A percentile compares a stretch with the other conserved stretches of the same genome.
Evolutionary conservation across 805 yeast species (phyloP).

Genomic region (Zygoascus biomembranicola): DNA sequence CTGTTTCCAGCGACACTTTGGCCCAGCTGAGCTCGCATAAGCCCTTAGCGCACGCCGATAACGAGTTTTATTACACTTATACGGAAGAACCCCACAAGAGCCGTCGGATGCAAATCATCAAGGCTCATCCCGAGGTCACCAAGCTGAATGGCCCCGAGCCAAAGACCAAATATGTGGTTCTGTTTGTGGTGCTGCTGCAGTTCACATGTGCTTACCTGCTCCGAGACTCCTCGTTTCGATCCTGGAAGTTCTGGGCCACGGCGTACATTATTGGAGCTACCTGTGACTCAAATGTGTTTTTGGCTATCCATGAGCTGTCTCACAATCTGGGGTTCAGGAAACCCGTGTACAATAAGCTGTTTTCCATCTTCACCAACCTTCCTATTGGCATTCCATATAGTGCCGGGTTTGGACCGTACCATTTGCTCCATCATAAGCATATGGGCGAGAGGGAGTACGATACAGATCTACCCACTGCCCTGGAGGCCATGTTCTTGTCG

Average conservation of each 20-base stretch:
- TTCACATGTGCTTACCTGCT: constrained; percentile 53
- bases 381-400: constrained; percentile 89
- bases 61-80: constrained; percentile 76
- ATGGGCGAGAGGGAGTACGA: constrained; percentile 77
- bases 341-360: constrained; percentile 69
- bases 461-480: constrained; percentile 77
- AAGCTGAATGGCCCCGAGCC: constrained; percentile 85
- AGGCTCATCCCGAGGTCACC: constrained; percentile 69
- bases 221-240: constrained; percentile 44
- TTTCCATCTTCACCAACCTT: constrained; percentile 66
- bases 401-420: constrained; percentile 85
- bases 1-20: not conserved
- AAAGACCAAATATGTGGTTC: constrained; percentile 65
- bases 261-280: constrained; percentile 85
- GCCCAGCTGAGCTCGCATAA: not conserved
- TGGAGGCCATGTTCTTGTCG: constrained; percentile 67
- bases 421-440: constrained; percentile 84
- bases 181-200: constrained; percentile 61
- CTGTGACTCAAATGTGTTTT: constrained; percentile 70
- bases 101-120: constrained; percentile 64
- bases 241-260: constrained; percentile 45
- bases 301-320: constrained; percentile 81
- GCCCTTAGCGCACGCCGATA: not conserved
- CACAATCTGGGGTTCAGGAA: constrained; percentile 79
- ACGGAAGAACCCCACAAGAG: constrained; percentile 73